Evolutionary conservation across 2,329 filamentous ascomycete genomes (phyloP), one percentile per base, ranked within the genome.

Genomic region (Trichoderma hamatum): DNA sequence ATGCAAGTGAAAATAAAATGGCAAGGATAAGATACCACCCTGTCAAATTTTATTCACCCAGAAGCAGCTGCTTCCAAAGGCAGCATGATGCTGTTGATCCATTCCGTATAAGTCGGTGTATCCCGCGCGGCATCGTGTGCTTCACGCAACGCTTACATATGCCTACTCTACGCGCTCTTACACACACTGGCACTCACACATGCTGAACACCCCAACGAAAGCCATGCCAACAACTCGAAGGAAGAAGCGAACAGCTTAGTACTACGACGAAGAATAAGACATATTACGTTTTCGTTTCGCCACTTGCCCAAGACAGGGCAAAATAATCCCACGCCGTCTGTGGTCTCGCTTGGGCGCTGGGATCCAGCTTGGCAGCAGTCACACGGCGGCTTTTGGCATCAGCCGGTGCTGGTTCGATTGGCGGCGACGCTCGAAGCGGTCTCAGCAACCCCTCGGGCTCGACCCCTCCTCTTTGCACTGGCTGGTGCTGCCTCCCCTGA

Each of bases 401-500:
- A 66, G 51, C 39, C 34, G 63, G 63, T 36, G 26, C 54, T 66
- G 63, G 54, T 66, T 66, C 39, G 63, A 66, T 66, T 65, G 39
- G 39, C 30, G 43, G 60, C 60, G 46, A 51, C 39, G 51, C 39
- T 39, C 34, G 24, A 30, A 46, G 24, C 36, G 39, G 39, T 39
- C 52, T 32, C 54, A n/a, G n/a, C 26, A 21, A 64, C 61, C 60
- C 30, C 49, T 64, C 39, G 39, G 39, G 39, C 39, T 43, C 49
- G 49, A 54, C 61, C 61, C 46, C 56, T 43, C 34, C 30, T 34
- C 28, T 19, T 5, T 43, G 19, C 16, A 43, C 19, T 19, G 19
- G 19, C 39, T 6, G 6, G 19, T 1, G 39, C 9, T 43, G 39
- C 32, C 21, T 30, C 26, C 51, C 51, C 51, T 28, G 51, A 9